phyloP scores from a whole-genome alignment of 192 early-diverging fungal species.

The Cetraspora pellucida region DNA sequence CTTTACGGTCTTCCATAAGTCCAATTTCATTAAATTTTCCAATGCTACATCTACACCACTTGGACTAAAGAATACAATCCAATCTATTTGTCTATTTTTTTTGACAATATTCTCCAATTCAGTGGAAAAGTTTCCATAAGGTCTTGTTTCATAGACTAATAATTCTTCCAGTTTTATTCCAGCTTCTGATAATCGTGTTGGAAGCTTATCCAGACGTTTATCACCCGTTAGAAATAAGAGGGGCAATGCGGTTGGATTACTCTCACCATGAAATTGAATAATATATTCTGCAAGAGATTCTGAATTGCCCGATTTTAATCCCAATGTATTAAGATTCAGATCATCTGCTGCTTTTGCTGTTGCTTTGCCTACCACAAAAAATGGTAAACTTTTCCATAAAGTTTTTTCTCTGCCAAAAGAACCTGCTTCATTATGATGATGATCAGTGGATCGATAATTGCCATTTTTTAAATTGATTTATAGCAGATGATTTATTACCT shows the following conservation, averaged over 20 bases:
- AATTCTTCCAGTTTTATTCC: constrained; percentile 42
- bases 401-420: neutral
- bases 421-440: too few relatives aligned
- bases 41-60: constrained; percentile 53
- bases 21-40: constrained; percentile 20
- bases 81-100: constrained; percentile 27
- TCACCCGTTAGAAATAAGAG: constrained; percentile 56
- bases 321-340: constrained; percentile 13
- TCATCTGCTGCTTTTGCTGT: constrained; percentile 41
- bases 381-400: constrained; percentile 42
- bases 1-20: neutral
- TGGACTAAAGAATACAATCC: constrained; percentile 65
- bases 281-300: constrained; percentile 43
- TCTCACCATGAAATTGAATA: neutral
- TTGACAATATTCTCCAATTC: constrained; percentile 27
- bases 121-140: constrained; percentile 22
- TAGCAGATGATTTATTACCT: neutral
- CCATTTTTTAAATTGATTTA: neutral
- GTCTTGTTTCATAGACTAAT: constrained; percentile 45
- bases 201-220: constrained; percentile 50
- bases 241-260: neutral
- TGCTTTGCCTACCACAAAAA: constrained; percentile 49
- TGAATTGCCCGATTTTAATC: constrained; percentile 44
- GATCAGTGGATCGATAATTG: too few relatives aligned
- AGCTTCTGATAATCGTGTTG: constrained; percentile 31